phyloP scores from a whole-genome alignment of 495 filamentous ascomycete genomes.

The Hypoxylon fragiforme region DNA sequence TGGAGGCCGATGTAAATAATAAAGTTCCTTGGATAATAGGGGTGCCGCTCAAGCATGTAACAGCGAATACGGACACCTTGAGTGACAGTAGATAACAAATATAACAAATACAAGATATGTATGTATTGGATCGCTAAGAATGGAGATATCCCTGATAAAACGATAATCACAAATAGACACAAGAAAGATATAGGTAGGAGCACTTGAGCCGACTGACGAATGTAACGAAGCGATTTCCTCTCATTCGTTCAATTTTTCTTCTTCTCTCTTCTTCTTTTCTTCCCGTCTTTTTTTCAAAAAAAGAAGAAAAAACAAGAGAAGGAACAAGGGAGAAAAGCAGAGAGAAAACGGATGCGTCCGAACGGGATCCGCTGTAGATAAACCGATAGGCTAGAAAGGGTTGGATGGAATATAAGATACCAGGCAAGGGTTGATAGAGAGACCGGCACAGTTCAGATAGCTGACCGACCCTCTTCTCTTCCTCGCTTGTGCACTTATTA shows the following conservation, averaged over 20 bases:
- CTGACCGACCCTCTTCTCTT: slow-evolving; percentile 12
- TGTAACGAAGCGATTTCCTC: slow-evolving; percentile 23
- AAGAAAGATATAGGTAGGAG: slow-evolving; percentile 10
- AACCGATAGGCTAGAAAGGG: slow-evolving; percentile 35
- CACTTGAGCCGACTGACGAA: slow-evolving; percentile 14
- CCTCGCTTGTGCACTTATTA: slow-evolving; percentile 8
- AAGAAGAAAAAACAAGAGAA: too few species aligned
- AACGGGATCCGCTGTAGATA: slow-evolving; percentile 34
- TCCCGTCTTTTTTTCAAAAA: too few species aligned
- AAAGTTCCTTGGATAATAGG: slow-evolving; percentile 11
- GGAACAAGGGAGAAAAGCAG: not conserved
- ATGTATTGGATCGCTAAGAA: slow-evolving; percentile 23
- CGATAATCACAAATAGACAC: slow-evolving; percentile 22
- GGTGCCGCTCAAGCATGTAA: slow-evolving; percentile 13
- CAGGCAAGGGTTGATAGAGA: slow-evolving; percentile 26
- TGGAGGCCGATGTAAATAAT: slow-evolving; percentile 13
- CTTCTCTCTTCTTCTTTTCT: too few species aligned
- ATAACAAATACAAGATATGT: too few species aligned
- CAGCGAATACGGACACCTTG: slow-evolving; percentile 3
- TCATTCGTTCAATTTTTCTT: too few species aligned
- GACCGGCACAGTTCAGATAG: slow-evolving; percentile 28
- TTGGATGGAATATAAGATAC: slow-evolving; percentile 36
- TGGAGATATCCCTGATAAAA: slow-evolving; percentile 12
- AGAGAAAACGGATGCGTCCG: slow-evolving; percentile 10
- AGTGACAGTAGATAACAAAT: slow-evolving; percentile 26